Percentiles rank a stretch among this genome's conserved stretches.
Conservation (phyloP, 2,329 filamentous ascomycete genomes). For the Karstenula rhodostoma region DNA sequence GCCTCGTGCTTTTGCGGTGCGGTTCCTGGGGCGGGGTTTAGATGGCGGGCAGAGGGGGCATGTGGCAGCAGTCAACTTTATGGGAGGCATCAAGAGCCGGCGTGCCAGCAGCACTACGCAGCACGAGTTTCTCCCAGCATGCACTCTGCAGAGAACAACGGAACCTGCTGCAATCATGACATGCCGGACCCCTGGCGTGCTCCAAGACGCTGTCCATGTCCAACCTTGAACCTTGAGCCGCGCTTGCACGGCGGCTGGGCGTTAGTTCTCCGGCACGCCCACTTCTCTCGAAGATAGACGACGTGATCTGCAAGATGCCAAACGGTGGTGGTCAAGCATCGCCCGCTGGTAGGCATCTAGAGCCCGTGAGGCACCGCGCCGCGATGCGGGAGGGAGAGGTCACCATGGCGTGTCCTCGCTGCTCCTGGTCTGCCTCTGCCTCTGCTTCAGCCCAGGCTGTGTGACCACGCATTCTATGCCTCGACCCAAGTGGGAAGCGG, state of each 20-base stretch:
- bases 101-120: conserved; percentile 17
- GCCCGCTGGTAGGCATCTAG: conserved; percentile 29
- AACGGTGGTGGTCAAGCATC: conserved; percentile 32
- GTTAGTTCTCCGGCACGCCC: conserved; percentile 35
- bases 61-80: conserved; percentile 38
- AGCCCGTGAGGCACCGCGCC: conserved; percentile 19
- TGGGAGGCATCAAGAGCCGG: conserved; percentile 34
- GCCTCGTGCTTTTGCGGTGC: conserved; percentile 33
- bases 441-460: conserved; percentile 1
- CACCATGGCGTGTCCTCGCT: background rate
- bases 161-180: conserved; percentile 20
- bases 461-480: background rate
- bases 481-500: background rate
- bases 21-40: conserved; percentile 24
- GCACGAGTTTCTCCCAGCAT: conserved; percentile 14
- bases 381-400: conserved; percentile 16
- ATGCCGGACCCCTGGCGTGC: conserved; percentile 14
- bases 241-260: conserved; percentile 21
- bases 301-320: conserved; percentile 33
- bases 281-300: conserved; percentile 40
- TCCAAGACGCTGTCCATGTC: conserved; percentile 29
- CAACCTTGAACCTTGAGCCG: conserved; percentile 27
- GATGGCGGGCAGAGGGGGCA: conserved; percentile 23
- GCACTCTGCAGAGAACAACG: conserved; percentile 37
- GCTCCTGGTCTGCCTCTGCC: no score